These are phyloP conservation scores for Phlegmacium glaucopus DNA, from an alignment of 768 basidiomycete species.

Conservation along the genomic window DNA sequence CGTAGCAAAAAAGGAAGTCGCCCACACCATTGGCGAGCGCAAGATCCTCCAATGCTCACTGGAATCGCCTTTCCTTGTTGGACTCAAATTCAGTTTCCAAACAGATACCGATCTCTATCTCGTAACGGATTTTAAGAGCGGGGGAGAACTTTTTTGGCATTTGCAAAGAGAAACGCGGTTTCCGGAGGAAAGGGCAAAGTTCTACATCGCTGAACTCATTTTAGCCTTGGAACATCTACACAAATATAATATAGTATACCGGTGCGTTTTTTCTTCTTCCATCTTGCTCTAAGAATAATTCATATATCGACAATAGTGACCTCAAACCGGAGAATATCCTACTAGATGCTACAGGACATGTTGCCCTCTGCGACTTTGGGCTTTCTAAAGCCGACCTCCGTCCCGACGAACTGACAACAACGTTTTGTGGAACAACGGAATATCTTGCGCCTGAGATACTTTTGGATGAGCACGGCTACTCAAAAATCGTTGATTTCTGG, in stretches of 20 bases:
- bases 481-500: slow-evolving; percentile 99
- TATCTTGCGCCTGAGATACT: slow-evolving; percentile 99
- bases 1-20: slow-evolving; percentile 98
- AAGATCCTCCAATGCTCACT: slow-evolving; percentile 95
- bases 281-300: slow-evolving; percentile 1
- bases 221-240: slow-evolving; percentile 96
- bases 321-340: slow-evolving; percentile 99
- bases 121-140: slow-evolving; percentile 98
- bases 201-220: slow-evolving; percentile 95
- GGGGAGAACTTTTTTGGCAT: slow-evolving; percentile 99
- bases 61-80: slow-evolving; percentile 96
- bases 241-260: slow-evolving; percentile 94
- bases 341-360: slow-evolving; percentile 96
- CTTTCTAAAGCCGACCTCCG: slow-evolving; percentile 94
- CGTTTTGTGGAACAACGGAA: slow-evolving; percentile 98
- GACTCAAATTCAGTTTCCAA: slow-evolving; percentile 97
- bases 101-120: slow-evolving; percentile 94
- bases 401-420: slow-evolving; percentile 94
- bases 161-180: slow-evolving; percentile 94
- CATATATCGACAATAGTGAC: slow-evolving; percentile 48
- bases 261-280: slow-evolving; percentile 43
- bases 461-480: slow-evolving; percentile 96
- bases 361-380: slow-evolving; percentile 98
- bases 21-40: slow-evolving; percentile 98
- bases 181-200: slow-evolving; percentile 87